Evolutionary conservation across 2,329 filamentous ascomycete genomes (phyloP).

Genomic region (Xylariaceae sp.): DNA sequence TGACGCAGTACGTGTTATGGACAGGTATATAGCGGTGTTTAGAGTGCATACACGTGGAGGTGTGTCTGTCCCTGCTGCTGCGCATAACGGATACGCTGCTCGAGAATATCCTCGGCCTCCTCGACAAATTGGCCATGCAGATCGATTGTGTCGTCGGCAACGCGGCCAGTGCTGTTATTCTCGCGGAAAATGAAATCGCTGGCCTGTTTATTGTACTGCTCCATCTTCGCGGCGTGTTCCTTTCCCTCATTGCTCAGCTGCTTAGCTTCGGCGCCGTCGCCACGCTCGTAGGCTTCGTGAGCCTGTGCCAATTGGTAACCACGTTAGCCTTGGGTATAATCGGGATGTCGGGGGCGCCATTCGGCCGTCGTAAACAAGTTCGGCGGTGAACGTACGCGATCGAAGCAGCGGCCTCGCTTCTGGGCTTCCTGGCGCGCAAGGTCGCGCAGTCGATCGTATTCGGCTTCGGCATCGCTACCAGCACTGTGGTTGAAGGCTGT

Average conservation of each 20-base stretch:
- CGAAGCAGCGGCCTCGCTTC: conserved; percentile 74
- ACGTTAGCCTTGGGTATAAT: not conserved
- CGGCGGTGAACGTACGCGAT: conserved; percentile 49
- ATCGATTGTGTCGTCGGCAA: conserved; percentile 81
- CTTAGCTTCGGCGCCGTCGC: conserved; percentile 82
- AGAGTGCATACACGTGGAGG: conserved; percentile 65
- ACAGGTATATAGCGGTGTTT: not conserved
- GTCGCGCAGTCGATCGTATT: conserved; percentile 88
- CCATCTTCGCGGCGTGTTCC: conserved; percentile 76
- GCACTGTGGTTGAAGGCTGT: conserved; percentile 73
- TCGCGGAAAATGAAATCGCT: conserved; percentile 93
- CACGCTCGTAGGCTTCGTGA: conserved; percentile 74
- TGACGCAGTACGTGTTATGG: not conserved
- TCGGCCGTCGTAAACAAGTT: not conserved
- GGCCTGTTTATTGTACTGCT: conserved; percentile 85
- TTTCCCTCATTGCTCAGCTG: conserved; percentile 78
- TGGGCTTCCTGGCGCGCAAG: conserved; percentile 76
- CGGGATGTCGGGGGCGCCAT: not conserved
- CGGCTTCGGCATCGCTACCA: conserved; percentile 66
- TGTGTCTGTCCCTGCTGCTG: conserved; percentile 70
- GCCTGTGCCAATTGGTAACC: too few relatives aligned
- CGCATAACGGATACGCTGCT: conserved; percentile 78
- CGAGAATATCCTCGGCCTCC: conserved; percentile 87
- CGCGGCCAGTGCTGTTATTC: conserved; percentile 77
- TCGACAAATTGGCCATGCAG: conserved; percentile 92